Conservation (phyloP, 2,329 filamentous ascomycete species). For the Coniochaeta sp. region DNA sequence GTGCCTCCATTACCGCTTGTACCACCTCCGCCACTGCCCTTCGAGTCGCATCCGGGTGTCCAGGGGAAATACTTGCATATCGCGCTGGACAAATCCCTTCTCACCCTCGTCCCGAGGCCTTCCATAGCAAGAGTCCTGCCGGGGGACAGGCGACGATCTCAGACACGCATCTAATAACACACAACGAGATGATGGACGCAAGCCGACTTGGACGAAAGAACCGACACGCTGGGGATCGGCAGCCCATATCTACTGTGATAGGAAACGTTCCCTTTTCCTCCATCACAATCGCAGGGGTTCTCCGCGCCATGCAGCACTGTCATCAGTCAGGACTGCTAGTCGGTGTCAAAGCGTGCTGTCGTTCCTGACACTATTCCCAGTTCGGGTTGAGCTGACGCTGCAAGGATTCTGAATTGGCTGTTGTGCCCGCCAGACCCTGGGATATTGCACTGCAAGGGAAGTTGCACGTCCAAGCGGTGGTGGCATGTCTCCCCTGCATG, state of each 20-base stretch:
- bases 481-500: neutral
- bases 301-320: neutral
- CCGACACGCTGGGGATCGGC: neutral
- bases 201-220: neutral
- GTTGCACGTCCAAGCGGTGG: neutral
- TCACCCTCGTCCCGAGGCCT: neutral
- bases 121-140: neutral
- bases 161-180: neutral
- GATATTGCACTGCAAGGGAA: neutral
- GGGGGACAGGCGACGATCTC: neutral
- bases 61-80: neutral
- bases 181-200: neutral
- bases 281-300: neutral
- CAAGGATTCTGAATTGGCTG: neutral
- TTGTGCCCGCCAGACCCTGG: neutral
- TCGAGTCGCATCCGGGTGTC: neutral
- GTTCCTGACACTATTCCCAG: neutral
- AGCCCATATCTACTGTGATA: neutral
- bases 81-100: neutral
- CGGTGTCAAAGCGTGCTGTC: neutral
- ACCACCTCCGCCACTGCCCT: neutral
- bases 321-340: neutral
- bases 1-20: neutral
- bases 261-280: neutral
- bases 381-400: neutral